A percentile compares a stretch with the other conserved stretches of the same genome.
phyloP scores from a whole-genome alignment of 345 rosid genomes.

The Rhizophora apiculata region DNA sequence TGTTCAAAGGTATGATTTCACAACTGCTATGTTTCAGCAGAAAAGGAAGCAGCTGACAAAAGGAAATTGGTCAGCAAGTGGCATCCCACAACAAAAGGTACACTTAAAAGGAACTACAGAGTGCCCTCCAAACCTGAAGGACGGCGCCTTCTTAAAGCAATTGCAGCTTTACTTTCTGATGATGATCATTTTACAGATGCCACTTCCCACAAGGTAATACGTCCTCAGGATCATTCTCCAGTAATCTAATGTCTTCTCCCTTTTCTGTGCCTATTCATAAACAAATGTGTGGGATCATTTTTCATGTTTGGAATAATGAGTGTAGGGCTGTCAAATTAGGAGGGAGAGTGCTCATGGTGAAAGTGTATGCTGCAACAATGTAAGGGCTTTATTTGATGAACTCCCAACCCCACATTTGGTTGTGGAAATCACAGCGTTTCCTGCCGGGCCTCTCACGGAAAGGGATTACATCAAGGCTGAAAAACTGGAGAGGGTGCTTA shows the following conservation, averaged over 20 bases:
- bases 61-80: constrained; percentile 90
- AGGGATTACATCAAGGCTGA: constrained; percentile 88
- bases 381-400: constrained; percentile 92
- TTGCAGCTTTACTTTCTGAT: constrained; percentile 78
- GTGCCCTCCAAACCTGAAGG: constrained; percentile 87
- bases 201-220: constrained; percentile 79
- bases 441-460: constrained; percentile 75
- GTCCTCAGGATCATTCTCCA: constrained; percentile 1
- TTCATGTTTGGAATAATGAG: too few relatives aligned
- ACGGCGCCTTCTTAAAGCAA: constrained; percentile 71
- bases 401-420: constrained; percentile 86
- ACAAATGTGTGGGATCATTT: too few relatives aligned
- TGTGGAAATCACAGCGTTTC: constrained; percentile 83
- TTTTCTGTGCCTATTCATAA: background rate
- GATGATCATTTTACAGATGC: constrained; percentile 89
- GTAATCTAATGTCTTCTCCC: background rate
- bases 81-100: constrained; percentile 93
- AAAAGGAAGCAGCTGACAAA: constrained; percentile 64
- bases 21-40: constrained; percentile 28
- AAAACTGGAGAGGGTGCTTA: constrained; percentile 79
- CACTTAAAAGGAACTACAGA: constrained; percentile 81
- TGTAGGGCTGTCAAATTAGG: constrained; percentile 93
- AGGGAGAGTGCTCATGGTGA: constrained; percentile 94
- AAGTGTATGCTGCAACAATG: constrained; percentile 95
- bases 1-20: background rate